These are phyloP conservation scores for Penicillium lagena DNA, from an alignment of 495 filamentous ascomycete genomes.

Conservation along the genomic window DNA sequence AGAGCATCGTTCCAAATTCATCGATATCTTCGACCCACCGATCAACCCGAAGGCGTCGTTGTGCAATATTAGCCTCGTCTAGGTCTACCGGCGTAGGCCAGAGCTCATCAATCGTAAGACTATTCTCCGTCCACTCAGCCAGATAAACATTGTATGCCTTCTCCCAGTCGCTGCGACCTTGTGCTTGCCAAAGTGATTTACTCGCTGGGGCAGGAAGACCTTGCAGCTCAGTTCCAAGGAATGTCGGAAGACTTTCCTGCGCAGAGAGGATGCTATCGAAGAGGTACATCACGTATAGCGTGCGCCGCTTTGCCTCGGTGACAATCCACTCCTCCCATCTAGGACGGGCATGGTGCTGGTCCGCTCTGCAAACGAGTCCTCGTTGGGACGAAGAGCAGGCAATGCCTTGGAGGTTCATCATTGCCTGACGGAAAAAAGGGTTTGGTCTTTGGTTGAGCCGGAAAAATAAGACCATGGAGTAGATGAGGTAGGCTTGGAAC, in stretches of 20 bases:
- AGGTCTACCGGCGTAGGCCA: conserved; percentile 30
- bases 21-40: conserved; percentile 39
- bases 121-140: conserved; percentile 27
- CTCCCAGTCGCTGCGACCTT: conserved; percentile 30
- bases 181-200: conserved; percentile 30
- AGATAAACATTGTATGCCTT: conserved; percentile 33
- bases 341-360: conserved; percentile 28
- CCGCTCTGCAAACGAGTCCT: conserved; percentile 37
- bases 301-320: conserved; percentile 37
- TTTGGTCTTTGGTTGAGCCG: conserved; percentile 12
- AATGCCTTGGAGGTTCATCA: conserved; percentile 41
- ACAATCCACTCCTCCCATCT: conserved; percentile 46
- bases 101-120: conserved; percentile 37
- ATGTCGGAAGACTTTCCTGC: conserved; percentile 36
- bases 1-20: conserved; percentile 45
- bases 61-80: conserved; percentile 12
- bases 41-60: conserved; percentile 29
- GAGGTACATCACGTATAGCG: conserved; percentile 43
- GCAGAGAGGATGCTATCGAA: conserved; percentile 37
- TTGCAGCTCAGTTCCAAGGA: conserved; percentile 35
- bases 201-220: conserved; percentile 30
- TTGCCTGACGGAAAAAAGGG: conserved; percentile 26
- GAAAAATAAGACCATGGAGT: conserved; percentile 38
- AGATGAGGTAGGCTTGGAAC: conserved; percentile 45
- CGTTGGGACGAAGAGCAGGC: conserved; percentile 26